phyloP scores from a whole-genome alignment of 2,329 filamentous ascomycete species.

The Thelonectria rubi region DNA sequence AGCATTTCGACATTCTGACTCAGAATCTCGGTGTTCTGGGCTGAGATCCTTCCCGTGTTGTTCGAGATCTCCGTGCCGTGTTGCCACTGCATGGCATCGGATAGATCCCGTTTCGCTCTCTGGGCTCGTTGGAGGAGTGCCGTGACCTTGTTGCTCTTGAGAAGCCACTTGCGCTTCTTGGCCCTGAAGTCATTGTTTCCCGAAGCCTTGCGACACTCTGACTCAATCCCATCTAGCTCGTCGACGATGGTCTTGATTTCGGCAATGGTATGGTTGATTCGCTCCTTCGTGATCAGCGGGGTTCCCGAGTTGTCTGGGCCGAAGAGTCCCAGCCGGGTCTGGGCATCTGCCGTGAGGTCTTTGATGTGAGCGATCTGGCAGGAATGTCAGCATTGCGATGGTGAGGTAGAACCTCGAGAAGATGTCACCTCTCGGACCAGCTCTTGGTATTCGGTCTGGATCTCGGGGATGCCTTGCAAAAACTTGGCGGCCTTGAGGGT shows the following conservation, averaged over 20 bases:
- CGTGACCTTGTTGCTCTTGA: neutral
- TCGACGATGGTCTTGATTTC: neutral
- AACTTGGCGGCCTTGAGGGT: neutral
- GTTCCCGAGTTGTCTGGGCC: neutral
- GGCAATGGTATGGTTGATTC: neutral
- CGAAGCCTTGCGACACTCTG: neutral
- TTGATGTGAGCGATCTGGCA: neutral
- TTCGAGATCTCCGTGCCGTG: neutral
- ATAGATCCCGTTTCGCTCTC: neutral
- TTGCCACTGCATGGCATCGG: neutral
- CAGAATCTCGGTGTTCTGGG: neutral
- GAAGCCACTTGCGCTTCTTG: neutral
- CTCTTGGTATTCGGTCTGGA: constrained; percentile 1
- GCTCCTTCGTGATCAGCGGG: neutral
- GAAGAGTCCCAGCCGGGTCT: neutral
- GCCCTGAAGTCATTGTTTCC: neutral
- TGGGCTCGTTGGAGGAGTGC: neutral
- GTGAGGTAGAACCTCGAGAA: neutral
- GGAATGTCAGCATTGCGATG: neutral
- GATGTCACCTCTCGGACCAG: neutral
- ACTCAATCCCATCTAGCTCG: neutral
- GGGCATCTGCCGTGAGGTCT: neutral
- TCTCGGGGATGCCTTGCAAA: neutral
- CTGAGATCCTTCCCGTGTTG: neutral
- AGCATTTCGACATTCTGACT: neutral